Base-by-base conservation (phyloP, 139 green algal genomes). In the Microglena sp. region DNA sequence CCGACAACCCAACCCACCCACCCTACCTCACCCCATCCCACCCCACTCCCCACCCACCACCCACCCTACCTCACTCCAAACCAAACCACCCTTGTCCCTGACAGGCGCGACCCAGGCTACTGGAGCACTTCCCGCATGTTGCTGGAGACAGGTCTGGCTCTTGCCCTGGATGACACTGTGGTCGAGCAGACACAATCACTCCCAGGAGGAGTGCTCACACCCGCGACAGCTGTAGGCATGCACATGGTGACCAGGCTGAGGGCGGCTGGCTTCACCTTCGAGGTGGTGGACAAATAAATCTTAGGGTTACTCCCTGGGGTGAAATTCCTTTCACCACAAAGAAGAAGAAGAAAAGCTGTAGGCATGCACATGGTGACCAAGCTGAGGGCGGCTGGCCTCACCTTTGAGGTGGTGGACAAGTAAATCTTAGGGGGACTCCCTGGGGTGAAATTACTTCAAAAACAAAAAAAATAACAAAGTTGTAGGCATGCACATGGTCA, bases 101-200 rank as follows among this genome's bases (percentile, higher is more conserved):
- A 58, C 31, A 69, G 45, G 50, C 68, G 81, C 21, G 86, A 93
- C 71, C 74, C 81, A 0, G 86, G 86, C n/a, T 93, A 89, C 71
- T 82, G 69, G 58, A 60, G 57, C 44, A 93, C 84, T 22, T 68
- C 67, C 2, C 75, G 77, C 33, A 75, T 90, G 82, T 35, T 90
- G 30, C 69, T 91, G 67, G 89, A 96, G 74, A 55, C 67, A 1
- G 83, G 74, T 3, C 64, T 88, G 56, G 68, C 60, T 35, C 46
- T 86, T 28, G 74, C 62, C 18, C 60, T 78, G 67, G 65, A 85
- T 24, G 45, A 22, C 0, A 53, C 55, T 31, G 62, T n/a, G 55
- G 26, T 66, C 45, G 32, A 24, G 21, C 54, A 34, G 2, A 27
- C 30, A 8, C 44, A 45, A 7, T 63, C 7, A 8, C 29, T 22